Percentiles rank a stretch among this genome's conserved stretches.
Conservation (phyloP, 139 green algal species). For the Coccomyxa sp. region DNA sequence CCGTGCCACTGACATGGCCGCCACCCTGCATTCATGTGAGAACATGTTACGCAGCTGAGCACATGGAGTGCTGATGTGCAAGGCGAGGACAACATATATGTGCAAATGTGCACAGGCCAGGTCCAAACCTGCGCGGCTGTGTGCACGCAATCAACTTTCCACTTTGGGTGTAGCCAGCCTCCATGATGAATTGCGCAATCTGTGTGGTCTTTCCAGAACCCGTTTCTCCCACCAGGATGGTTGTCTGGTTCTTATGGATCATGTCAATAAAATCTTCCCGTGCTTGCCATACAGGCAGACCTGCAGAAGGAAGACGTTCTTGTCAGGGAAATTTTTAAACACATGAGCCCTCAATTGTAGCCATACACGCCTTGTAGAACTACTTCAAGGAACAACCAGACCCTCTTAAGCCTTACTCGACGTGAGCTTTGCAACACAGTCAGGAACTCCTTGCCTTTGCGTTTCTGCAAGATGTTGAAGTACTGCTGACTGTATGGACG, state of each 20-base stretch:
- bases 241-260: conserved; percentile 90
- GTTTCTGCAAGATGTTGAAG: conserved; percentile 89
- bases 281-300: conserved; percentile 94
- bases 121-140: conserved; percentile 58
- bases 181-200: conserved; percentile 95
- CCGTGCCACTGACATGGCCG: conserved; percentile 79
- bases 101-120: not conserved
- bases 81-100: too few species aligned
- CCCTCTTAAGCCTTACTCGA: not conserved
- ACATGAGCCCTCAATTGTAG: not conserved
- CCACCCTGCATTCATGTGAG: conserved; percentile 47
- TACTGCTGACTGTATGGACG: conserved; percentile 79
- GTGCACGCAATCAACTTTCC: conserved; percentile 80
- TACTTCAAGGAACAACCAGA: too few species aligned
- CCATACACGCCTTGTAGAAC: not conserved
- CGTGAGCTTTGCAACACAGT: not conserved
- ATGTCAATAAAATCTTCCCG: conserved; percentile 91
- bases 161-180: conserved; percentile 75
- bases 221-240: conserved; percentile 97
- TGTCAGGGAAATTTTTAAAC: not conserved
- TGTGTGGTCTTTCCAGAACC: conserved; percentile 99
- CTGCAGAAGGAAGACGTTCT: conserved; percentile 28
- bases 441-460: conserved; percentile 43
- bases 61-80: too few species aligned
- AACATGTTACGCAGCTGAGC: not conserved